Conservation (phyloP, 345 rosid genomes). For the Pistacia vera region DNA sequence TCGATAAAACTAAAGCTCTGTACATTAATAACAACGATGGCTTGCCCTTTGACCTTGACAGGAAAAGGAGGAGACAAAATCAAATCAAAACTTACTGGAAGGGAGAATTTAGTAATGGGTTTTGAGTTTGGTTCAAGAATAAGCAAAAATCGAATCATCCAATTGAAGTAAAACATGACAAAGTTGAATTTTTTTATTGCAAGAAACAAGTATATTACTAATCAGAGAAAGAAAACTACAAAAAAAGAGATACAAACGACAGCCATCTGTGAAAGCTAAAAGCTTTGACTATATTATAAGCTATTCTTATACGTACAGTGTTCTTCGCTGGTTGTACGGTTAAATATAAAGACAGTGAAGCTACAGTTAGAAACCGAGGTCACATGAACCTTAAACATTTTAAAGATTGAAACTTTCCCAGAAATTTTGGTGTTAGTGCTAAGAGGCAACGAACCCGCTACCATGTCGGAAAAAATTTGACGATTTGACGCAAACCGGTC, state of each 20-base stretch:
- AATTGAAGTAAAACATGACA: no score
- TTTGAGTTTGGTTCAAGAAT: no score
- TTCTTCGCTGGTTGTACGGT: slow-evolving; percentile 48
- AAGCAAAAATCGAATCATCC: no score
- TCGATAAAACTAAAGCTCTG: no score
- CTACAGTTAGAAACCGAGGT: slow-evolving; percentile 58
- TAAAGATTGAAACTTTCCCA: slow-evolving; percentile 60
- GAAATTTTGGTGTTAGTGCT: slow-evolving; percentile 43
- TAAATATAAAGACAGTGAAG: slow-evolving; percentile 40
- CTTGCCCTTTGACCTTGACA: no score
- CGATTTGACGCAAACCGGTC: slow-evolving; percentile 55
- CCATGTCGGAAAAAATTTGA: slow-evolving; percentile 38
- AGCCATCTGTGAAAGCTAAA: background rate
- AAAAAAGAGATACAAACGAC: background rate
- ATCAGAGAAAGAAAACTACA: background rate
- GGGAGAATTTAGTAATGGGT: no score
- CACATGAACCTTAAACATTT: slow-evolving; percentile 45
- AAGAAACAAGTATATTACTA: no score
- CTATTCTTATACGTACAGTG: slow-evolving; percentile 61
- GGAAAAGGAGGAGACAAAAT: no score
- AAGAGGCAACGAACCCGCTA: slow-evolving; percentile 45
- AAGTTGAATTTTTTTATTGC: no score
- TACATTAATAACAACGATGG: no score
- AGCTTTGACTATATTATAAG: slow-evolving; percentile 30
- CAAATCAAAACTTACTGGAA: no score